Evolutionary conservation across 1,284 basidiomycete genomes (phyloP).

Genomic region (Rugosomyces carneus): DNA sequence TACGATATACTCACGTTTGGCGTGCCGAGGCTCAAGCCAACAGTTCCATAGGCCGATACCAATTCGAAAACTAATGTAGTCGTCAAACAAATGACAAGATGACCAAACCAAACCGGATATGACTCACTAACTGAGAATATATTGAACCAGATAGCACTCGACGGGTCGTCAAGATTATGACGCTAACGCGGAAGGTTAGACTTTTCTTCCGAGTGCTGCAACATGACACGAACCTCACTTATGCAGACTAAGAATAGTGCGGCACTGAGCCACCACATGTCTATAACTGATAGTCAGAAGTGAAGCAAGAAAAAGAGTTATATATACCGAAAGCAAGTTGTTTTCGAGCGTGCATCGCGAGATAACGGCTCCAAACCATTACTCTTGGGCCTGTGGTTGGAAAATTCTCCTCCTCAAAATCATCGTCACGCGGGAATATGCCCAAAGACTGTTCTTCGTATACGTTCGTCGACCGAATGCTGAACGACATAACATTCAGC

Average conservation of each 20-base stretch:
- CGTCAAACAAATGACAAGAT: constrained; percentile 2
- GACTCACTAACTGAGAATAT: constrained; percentile 68
- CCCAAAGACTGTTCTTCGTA: constrained; percentile 91
- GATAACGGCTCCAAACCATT: constrained; percentile 70
- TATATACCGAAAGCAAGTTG: constrained; percentile 80
- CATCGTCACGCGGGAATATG: constrained; percentile 53
- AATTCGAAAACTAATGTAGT: constrained; percentile 68
- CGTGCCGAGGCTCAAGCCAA: constrained; percentile 76
- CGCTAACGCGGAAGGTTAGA: constrained; percentile 33
- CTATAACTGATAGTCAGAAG: constrained; percentile 29
- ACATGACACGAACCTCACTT: constrained; percentile 61
- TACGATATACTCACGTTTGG: constrained; percentile 45
- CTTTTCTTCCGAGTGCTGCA: neutral
- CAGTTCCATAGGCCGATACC: constrained; percentile 88
- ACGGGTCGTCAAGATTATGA: constrained; percentile 46
- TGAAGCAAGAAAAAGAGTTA: neutral
- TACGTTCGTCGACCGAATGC: constrained; percentile 96
- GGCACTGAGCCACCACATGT: constrained; percentile 87
- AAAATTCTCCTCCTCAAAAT: constrained; percentile 39
- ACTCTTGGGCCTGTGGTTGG: constrained; percentile 42
- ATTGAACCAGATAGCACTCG: constrained; percentile 63
- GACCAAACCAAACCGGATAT: neutral
- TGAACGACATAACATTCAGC: constrained; percentile 21
- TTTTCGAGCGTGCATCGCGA: constrained; percentile 74
- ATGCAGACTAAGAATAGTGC: constrained; percentile 82